A percentile compares a stretch with the other conserved stretches of the same genome.
Evolutionary conservation across 1,284 basidiomycete species (phyloP).

Genomic region (Ustanciosporium gigantosporum): DNA sequence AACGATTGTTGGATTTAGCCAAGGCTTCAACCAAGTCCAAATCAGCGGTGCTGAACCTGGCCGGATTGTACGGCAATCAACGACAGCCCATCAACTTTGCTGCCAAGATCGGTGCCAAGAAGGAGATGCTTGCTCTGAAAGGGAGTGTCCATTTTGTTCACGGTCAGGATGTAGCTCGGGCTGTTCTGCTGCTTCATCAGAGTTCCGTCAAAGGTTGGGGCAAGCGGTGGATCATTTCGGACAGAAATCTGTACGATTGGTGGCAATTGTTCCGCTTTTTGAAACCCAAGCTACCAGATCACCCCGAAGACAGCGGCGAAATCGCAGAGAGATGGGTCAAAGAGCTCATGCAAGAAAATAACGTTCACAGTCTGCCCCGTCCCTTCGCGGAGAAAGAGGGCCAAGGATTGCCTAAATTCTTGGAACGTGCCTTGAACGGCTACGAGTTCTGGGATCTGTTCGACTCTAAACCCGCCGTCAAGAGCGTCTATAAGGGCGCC

Average conservation of each 20-base stretch:
- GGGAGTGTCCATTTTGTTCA: constrained; percentile 51
- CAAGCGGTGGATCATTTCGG: constrained; percentile 48
- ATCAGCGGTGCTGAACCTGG: constrained; percentile 41
- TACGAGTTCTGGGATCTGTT: constrained; percentile 41
- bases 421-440: constrained; percentile 37
- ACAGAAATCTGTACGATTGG: constrained; percentile 42
- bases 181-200: constrained; percentile 35
- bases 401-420: constrained; percentile 24
- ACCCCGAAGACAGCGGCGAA: constrained; percentile 22
- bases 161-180: constrained; percentile 45
- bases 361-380: constrained; percentile 19
- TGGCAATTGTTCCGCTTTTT: constrained; percentile 41
- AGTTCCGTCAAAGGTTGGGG: constrained; percentile 24
- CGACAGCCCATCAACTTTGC: constrained; percentile 42
- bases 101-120: constrained; percentile 29
- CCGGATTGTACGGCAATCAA: constrained; percentile 46
- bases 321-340: constrained; percentile 23
- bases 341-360: constrained; percentile 25
- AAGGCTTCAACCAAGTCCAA: not conserved
- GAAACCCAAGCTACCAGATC: constrained; percentile 22
- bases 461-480: constrained; percentile 11
- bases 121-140: constrained; percentile 33
- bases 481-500: constrained; percentile 12
- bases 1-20: constrained; percentile 28
- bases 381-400: constrained; percentile 22